A percentile compares a stretch with the other conserved stretches of the same genome.
Evolutionary conservation across 2,329 filamentous ascomycete genomes (phyloP).

Genomic region (Fusarium temperatum): DNA sequence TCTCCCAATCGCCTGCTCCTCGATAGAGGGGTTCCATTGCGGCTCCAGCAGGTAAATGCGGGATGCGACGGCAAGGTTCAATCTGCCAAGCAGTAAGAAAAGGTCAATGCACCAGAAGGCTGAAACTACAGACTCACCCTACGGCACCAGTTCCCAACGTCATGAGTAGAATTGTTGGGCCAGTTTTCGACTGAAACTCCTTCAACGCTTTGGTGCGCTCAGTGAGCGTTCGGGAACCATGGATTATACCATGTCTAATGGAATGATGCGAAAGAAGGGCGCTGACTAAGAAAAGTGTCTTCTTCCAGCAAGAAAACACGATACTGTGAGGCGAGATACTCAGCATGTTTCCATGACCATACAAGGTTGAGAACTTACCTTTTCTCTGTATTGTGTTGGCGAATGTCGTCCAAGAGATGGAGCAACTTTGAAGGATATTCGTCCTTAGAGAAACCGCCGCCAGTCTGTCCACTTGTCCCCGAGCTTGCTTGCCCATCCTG

Average conservation of each 20-base stretch:
- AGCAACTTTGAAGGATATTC: not conserved
- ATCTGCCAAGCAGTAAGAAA: not conserved
- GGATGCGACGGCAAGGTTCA: not conserved
- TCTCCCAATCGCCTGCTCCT: not conserved
- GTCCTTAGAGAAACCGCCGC: accelerated
- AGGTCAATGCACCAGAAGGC: not conserved
- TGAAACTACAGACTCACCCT: not conserved
- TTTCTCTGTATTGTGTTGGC: not conserved
- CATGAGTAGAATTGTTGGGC: not conserved
- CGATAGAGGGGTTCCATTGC: not conserved
- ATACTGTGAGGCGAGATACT: not conserved
- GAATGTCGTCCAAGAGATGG: not conserved
- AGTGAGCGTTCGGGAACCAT: not conserved
- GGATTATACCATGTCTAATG: not conserved
- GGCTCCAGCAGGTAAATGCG: not conserved
- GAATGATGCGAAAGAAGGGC: not conserved
- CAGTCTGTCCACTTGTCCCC: not conserved
- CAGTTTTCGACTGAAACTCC: not conserved
- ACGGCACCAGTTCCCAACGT: not conserved
- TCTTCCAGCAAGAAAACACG: not conserved
- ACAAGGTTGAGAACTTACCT: not conserved
- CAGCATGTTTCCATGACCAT: too few relatives aligned
- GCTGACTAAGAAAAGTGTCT: not conserved
- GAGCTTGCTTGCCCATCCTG: not conserved
- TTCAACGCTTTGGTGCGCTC: not conserved